Base-by-base conservation (phyloP, 257 asterid genomes). In the Gentiana macrophylla region DNA sequence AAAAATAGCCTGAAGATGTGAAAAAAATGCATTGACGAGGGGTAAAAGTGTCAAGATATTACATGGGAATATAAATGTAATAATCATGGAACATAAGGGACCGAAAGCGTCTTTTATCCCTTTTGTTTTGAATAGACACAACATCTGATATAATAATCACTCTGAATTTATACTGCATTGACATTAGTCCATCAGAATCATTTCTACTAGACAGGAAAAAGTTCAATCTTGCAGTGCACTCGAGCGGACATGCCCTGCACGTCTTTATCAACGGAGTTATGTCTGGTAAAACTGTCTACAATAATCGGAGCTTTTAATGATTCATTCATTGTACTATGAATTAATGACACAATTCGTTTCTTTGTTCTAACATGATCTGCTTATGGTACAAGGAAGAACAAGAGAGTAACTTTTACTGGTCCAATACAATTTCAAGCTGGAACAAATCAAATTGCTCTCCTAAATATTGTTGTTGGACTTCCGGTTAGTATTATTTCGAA, bases 401-500 rank as follows among this genome's bases (percentile, higher is more conserved):
- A 67, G 44, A 75, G 63, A 52, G 68, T 77, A 38, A 75, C 67
- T 4, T 81, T 73, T 66, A 70, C 53, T 2, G 83, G 70, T 48
- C 79, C 80, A 33, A 72, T 79, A 60, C 73, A 73, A 44, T 66
- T 79, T 56, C 65, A 47, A 37, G 68, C 63, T 3, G 90, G 94
- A 50, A 37, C 55, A 4, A 84, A 81, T 33, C 73, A 58, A 64
- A 67, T 84, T 38, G 72, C 81, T 49, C 73, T 84, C 46, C 82
- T 84, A 35, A 81, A 86, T 44, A 77, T 81, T 34, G 83, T 86
- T 58, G 74, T 79, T 65, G 94, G 94, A 41, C 65, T 84, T 54
- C 90, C 85, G 8, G 94, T 84, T 67, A 75, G 84, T 74, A 15
- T 48, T 54, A 12, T 64, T 12, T 32, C 3, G 9, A n/a, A 8